Base-by-base conservation (phyloP, 2,329 filamentous ascomycete genomes). In the Aspergillus vadensis region DNA sequence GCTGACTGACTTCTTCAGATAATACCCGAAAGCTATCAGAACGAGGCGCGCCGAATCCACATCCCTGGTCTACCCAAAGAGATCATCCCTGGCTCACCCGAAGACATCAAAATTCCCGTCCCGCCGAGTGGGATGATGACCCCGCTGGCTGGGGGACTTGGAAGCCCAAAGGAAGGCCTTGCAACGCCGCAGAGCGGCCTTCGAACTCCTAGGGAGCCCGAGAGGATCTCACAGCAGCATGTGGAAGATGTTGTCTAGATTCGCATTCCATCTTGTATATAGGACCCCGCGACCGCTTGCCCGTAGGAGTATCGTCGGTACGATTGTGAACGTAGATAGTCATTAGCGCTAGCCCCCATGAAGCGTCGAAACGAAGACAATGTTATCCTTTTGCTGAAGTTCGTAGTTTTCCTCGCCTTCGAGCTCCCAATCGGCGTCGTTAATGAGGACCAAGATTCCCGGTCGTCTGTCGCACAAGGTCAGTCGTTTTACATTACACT, bases 381-480 rank as follows among this genome's bases (percentile, higher is more conserved):
- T 91, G 73, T 91, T 94, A 80, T 99, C 95, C 60, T 88, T 85
- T 63, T 82, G 78, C 77, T 94, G 88, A 60, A 99, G 79, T 77
- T 92, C 88, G 74, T 98, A 98, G 66, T 87, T 85, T 73, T 95
- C 92, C 78, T 98, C 94, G 17, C 93, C 95, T 78, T 98, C 95
- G 12, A 99, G 85, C 77, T 98, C 95, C 95, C 95, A 99, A 76
- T 99, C 95, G 25, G 92, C 91, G 70, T 99, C 95, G 74, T 99
- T 99, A 76, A 99, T 96, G 59, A 99, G 83, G 27, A 97, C 94
- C 47, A 99, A 85, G 75, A 99, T 97, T 2, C 95, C 95, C 5
- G 95, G 95, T 56, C 95, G 92, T 62, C 94, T 98, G 59, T 25
- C n/a, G 17, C 55, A 70, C 55, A 62, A 68, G 69, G 61, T 67